Percentiles rank a stretch among this genome's conserved stretches.
These are phyloP conservation scores for Suhomyces choctaworum DNA, from an alignment of 1,139 yeast species.

Conservation along the genomic window DNA sequence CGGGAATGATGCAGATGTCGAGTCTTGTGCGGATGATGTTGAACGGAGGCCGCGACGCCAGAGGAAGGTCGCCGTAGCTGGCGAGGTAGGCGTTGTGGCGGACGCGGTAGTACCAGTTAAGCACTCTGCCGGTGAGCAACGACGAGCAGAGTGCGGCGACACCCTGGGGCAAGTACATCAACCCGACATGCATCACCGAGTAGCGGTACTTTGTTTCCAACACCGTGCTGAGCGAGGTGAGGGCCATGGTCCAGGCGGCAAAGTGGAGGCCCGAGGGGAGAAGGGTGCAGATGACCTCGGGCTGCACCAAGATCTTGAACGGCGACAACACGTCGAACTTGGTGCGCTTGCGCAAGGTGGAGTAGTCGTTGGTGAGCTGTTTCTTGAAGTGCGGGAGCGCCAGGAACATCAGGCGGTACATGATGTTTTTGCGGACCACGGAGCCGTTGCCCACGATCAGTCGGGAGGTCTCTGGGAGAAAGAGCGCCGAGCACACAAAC, in stretches of 20 bases:
- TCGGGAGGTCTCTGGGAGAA: conserved; percentile 40
- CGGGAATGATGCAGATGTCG: conserved; percentile 28
- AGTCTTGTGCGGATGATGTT: conserved; percentile 30
- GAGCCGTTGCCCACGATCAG: conserved; percentile 43
- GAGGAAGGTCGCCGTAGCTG: conserved; percentile 16
- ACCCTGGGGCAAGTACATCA: conserved; percentile 43
- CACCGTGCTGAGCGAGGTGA: conserved; percentile 34
- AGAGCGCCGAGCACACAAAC: conserved; percentile 22
- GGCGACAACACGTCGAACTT: conserved; percentile 30
- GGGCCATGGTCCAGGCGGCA: conserved; percentile 40
- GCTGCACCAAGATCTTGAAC: conserved; percentile 28
- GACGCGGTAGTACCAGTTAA: conserved; percentile 31
- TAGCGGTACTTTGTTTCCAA: conserved; percentile 36
- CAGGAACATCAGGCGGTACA: conserved; percentile 28
- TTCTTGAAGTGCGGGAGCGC: conserved; percentile 25
- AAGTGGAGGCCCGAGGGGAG: conserved; percentile 38
- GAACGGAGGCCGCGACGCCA: conserved; percentile 26
- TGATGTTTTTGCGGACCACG: conserved; percentile 23
- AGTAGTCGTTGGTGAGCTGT: conserved; percentile 28
- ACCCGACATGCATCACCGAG: conserved; percentile 38
- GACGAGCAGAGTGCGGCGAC: conserved; percentile 33
- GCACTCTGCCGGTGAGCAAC: conserved; percentile 28
- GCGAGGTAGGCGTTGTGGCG: conserved; percentile 21
- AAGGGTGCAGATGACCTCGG: conserved; percentile 26
- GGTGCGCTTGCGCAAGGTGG: conserved; percentile 24